phyloP scores from a whole-genome alignment of 2,329 filamentous ascomycete species.

The Monosporascus sp. region DNA sequence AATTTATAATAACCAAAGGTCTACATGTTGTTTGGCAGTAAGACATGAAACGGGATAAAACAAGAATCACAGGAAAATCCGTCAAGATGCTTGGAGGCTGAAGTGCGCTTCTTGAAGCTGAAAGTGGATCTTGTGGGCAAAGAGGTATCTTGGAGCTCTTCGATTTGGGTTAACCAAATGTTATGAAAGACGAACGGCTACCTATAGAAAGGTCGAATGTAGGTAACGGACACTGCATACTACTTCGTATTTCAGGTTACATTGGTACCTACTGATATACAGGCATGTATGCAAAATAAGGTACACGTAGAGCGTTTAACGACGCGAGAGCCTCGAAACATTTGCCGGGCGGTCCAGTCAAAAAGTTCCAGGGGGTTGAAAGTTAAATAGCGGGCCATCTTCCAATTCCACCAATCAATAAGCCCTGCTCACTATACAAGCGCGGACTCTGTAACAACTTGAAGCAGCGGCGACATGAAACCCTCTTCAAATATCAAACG shows the following conservation, averaged over 20 bases:
- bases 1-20: neutral
- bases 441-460: conserved; percentile 33
- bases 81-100: neutral
- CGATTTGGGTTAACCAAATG: neutral
- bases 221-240: no score
- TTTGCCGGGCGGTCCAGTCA: conserved; percentile 12
- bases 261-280: neutral
- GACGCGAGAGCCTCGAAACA: neutral
- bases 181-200: neutral
- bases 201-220: neutral
- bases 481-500: conserved; percentile 32
- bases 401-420: conserved; percentile 28
- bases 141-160: neutral
- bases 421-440: conserved; percentile 21
- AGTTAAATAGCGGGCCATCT: conserved; percentile 7
- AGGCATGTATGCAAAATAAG: neutral
- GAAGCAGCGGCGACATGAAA: conserved; percentile 32
- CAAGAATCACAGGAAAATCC: neutral
- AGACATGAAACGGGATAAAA: neutral
- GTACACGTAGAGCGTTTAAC: neutral
- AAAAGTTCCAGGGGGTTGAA: conserved; percentile 11
- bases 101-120: neutral
- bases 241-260: no score
- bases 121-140: neutral
- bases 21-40: neutral